Conservation (phyloP, 2,329 filamentous ascomycete genomes). For the Cercospora sp. region DNA sequence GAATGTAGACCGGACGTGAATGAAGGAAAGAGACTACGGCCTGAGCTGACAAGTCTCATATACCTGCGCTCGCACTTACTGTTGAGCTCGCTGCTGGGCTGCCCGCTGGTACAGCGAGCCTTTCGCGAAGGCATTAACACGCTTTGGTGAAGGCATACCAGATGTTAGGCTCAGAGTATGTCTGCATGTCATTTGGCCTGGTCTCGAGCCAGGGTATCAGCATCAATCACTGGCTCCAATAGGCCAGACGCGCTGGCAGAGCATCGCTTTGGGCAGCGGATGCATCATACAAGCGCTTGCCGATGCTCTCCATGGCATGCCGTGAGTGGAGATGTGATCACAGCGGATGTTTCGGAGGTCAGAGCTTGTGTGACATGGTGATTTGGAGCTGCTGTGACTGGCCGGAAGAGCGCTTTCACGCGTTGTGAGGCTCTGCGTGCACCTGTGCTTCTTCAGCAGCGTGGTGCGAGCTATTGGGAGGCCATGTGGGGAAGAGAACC, state of each 20-base stretch:
- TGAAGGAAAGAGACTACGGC: neutral
- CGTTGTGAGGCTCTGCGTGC: neutral
- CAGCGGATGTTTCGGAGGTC: constrained; percentile 1
- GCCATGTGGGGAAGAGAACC: neutral
- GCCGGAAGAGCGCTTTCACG: neutral
- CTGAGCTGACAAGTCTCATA: neutral
- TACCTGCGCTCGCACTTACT: neutral
- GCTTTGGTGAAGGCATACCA: neutral
- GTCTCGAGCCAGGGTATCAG: neutral
- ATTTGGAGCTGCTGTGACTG: neutral
- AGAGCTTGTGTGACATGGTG: neutral
- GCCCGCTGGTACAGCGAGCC: neutral
- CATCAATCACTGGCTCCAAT: neutral
- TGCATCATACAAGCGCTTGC: neutral
- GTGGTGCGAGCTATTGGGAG: neutral
- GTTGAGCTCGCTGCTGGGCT: neutral
- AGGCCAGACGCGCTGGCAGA: neutral
- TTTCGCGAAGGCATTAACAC: neutral
- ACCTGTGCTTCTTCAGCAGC: neutral
- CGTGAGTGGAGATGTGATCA: neutral
- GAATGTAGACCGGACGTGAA: neutral
- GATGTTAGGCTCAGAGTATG: neutral
- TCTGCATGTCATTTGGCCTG: neutral
- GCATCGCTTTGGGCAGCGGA: neutral
- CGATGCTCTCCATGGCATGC: neutral